Conservation (phyloP, 495 filamentous ascomycete species). For the Penicillium simplicissimum region DNA sequence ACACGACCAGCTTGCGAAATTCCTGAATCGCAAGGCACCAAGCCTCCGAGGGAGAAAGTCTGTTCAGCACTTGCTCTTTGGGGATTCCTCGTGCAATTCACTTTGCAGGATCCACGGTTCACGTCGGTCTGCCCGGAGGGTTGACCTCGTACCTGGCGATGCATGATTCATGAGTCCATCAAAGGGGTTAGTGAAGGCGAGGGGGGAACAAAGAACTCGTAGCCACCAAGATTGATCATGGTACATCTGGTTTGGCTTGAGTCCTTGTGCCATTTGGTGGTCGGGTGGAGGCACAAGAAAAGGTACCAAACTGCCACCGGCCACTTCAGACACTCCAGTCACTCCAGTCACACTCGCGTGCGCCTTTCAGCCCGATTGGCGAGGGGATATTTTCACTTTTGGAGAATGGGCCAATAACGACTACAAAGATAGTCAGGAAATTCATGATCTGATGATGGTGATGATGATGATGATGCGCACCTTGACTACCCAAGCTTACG, state of each 20-base stretch:
- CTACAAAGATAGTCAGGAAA: too few relatives aligned
- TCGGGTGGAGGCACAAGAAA: background rate
- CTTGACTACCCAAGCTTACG: background rate
- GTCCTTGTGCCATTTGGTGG: too few relatives aligned
- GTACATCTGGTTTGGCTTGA: background rate
- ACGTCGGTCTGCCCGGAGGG: background rate
- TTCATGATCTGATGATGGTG: background rate
- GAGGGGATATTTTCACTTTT: too few relatives aligned
- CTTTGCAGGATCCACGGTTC: constrained; percentile 5
- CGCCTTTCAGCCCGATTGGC: background rate
- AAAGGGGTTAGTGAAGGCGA: constrained; percentile 6
- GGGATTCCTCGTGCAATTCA: constrained; percentile 6
- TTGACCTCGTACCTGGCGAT: constrained; percentile 7
- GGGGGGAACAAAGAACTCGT: background rate
- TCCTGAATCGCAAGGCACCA: background rate
- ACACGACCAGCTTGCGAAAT: background rate
- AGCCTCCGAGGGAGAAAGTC: background rate
- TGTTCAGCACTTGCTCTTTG: constrained; percentile 2
- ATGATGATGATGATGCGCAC: background rate
- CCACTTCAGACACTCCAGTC: background rate
- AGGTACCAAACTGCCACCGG: background rate
- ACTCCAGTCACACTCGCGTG: background rate
- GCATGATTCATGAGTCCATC: constrained; percentile 10
- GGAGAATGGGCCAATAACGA: too few relatives aligned
- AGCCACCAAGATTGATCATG: background rate